A percentile compares a stretch with the other conserved stretches of the same genome.
Evolutionary conservation across 495 filamentous ascomycete genomes (phyloP).

Genomic region (Hypoxylon rickii): DNA sequence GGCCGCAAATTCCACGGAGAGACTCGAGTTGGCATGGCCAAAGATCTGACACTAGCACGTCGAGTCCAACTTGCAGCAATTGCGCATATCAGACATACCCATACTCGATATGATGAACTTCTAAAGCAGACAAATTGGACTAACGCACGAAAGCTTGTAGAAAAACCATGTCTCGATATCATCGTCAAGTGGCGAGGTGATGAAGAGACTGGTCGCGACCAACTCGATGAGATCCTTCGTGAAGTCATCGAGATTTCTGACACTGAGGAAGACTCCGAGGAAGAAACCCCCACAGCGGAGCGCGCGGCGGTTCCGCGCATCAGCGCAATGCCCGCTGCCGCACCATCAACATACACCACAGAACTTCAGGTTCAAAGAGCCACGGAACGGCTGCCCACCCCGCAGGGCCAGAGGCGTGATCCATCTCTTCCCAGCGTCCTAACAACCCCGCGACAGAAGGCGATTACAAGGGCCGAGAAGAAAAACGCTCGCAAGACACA

Average conservation of each 20-base stretch:
- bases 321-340: conserved; percentile 27
- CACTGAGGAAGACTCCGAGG: conserved; percentile 69
- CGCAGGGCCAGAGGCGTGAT: conserved; percentile 23
- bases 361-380: conserved; percentile 2
- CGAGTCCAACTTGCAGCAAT: conserved; percentile 82
- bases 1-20: conserved; percentile 35
- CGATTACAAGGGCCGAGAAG: conserved; percentile 27
- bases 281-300: conserved; percentile 44
- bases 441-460: conserved; percentile 18
- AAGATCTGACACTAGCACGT: conserved; percentile 67
- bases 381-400: conserved; percentile 7
- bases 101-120: conserved; percentile 84
- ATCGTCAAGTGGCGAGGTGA: conserved; percentile 88
- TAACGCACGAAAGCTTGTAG: conserved; percentile 72
- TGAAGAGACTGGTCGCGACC: conserved; percentile 73
- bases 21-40: conserved; percentile 66
- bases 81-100: conserved; percentile 83
- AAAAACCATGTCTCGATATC: conserved; percentile 70
- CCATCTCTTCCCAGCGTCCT: conserved; percentile 10
- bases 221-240: conserved; percentile 77
- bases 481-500: conserved; percentile 33
- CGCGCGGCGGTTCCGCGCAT: conserved; percentile 3
- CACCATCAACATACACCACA: conserved; percentile 7
- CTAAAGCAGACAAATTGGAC: conserved; percentile 66
- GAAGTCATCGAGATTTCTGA: conserved; percentile 84